phyloP scores from a whole-genome alignment of 2,329 filamentous ascomycete genomes.

The Sporothrix humicola region DNA sequence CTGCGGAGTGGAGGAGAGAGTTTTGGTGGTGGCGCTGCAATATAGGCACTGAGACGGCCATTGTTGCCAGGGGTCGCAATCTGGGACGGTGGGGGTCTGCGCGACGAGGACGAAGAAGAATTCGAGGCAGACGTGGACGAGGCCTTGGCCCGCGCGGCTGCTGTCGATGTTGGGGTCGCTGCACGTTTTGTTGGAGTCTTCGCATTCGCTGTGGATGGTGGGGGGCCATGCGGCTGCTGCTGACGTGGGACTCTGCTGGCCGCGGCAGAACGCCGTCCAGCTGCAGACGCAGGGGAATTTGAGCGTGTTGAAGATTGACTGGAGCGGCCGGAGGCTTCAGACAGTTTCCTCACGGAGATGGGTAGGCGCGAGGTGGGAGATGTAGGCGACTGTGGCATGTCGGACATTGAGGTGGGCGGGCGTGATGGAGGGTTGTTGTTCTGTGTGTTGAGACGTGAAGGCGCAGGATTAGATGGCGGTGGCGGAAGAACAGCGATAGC shows the following conservation, averaged over 20 bases:
- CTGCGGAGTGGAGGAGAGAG: slow-evolving; percentile 80
- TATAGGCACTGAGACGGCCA: slow-evolving; percentile 73
- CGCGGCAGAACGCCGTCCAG: slow-evolving; percentile 41
- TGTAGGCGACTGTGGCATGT: slow-evolving; percentile 39
- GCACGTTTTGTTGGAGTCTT: slow-evolving; percentile 49
- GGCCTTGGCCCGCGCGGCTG: slow-evolving; percentile 49
- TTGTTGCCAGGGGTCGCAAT: slow-evolving; percentile 58
- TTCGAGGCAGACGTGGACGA: slow-evolving; percentile 35
- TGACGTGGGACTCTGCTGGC: slow-evolving; percentile 43
- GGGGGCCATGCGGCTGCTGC: slow-evolving; percentile 47
- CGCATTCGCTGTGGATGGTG: slow-evolving; percentile 47
- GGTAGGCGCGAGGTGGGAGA: slow-evolving; percentile 48
- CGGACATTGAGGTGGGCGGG: slow-evolving; percentile 12
- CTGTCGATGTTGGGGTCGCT: slow-evolving; percentile 39
- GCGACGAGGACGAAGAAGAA: slow-evolving; percentile 33
- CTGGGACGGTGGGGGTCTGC: slow-evolving; percentile 51
- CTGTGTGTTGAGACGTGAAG: slow-evolving; percentile 19
- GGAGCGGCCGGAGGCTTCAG: slow-evolving; percentile 52
- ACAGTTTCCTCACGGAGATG: slow-evolving; percentile 48
- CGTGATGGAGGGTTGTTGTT: slow-evolving; percentile 6
- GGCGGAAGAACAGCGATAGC: neutral
- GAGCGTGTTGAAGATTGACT: slow-evolving; percentile 61
- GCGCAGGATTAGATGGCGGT: slow-evolving; percentile 25
- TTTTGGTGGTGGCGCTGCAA: slow-evolving; percentile 71
- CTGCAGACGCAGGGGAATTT: slow-evolving; percentile 60